Percentiles rank a stretch among this genome's conserved stretches.
Conservation (phyloP, 495 filamentous ascomycete genomes). For the Opeltia flavorubescens region DNA sequence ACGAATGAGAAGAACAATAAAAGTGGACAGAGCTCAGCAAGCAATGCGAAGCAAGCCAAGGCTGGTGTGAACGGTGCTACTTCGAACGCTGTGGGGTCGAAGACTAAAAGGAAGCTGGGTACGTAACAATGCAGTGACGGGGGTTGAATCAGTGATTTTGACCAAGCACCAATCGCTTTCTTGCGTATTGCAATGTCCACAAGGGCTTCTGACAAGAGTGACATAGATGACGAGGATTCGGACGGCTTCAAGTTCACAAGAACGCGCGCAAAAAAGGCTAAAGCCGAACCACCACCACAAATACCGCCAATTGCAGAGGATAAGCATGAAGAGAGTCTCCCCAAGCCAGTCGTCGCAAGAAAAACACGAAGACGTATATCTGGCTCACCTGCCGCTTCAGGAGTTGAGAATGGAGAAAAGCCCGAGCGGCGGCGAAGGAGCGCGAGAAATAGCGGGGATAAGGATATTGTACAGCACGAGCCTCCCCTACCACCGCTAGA, state of each 20-base stretch:
- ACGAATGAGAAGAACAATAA: slow-evolving; percentile 9
- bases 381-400: slow-evolving; percentile 6
- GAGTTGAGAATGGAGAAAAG: slow-evolving; percentile 3
- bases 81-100: slow-evolving; percentile 14
- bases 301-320: slow-evolving; percentile 9
- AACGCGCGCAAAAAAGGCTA: slow-evolving; percentile 30
- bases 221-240: slow-evolving; percentile 30
- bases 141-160: neutral
- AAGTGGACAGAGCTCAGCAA: slow-evolving; percentile 5
- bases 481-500: slow-evolving; percentile 8
- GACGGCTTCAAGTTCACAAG: slow-evolving; percentile 42
- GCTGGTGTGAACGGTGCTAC: slow-evolving; percentile 9
- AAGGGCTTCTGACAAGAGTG: neutral
- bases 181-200: too few species aligned
- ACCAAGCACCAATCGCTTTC: too few species aligned
- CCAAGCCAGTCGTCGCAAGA: slow-evolving; percentile 25
- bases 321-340: slow-evolving; percentile 23
- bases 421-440: slow-evolving; percentile 12
- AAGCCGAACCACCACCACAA: slow-evolving; percentile 11
- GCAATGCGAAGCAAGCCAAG: slow-evolving; percentile 18
- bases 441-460: slow-evolving; percentile 15
- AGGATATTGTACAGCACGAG: slow-evolving; percentile 4
- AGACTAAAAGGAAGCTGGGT: slow-evolving; percentile 33
- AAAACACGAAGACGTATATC: slow-evolving; percentile 11
- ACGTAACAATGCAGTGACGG: neutral